Evolutionary conservation across 495 filamentous ascomycete species (phyloP), one percentile per base, ranked within the genome.

Genomic region (Daldinia caldariorum): DNA sequence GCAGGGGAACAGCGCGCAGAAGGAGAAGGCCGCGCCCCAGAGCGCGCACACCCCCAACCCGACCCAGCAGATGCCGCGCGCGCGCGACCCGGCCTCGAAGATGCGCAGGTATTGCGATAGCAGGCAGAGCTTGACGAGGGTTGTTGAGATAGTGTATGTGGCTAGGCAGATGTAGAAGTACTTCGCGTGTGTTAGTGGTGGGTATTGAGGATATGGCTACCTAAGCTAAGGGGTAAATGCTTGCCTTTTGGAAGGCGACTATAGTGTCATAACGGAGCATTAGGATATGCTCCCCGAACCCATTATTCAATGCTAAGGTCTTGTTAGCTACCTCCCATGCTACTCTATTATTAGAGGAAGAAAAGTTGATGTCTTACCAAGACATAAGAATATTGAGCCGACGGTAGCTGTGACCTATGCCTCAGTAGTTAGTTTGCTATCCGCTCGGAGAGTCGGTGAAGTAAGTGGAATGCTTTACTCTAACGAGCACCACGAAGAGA

Each of bases 31-130:
- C 50, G 45, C 0, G 39, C 76, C 76, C 76, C 76, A 78, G 51
- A 69, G 45, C 32, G 61, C 70, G 9, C 62, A 58, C 18, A 78
- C 1, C 35, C 31, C 70, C 6, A 76, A 58, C 22, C 70, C 64
- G 60, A 68, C 45, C 70, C 72, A 73, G 65, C 74, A 74, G 37
- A 75, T 22, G 13, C 51, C 35, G 22, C 74, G 60, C 22, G 61
- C 43, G 1, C 62, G 74, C 0, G 16, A 53, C 1, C 66, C 63
- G 37, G 49, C 34, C 8, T 56, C 34, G 66, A 78, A 75, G 50
- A 78, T 61, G 6, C 76, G 76, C 6, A 78, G 72, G 49, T 74
- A 78, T 22, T 78, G 76, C 14, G 71, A 51, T 5, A 78, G 61
- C 0, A 78, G 67, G 14, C 69, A 73, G 0, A 76, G 65, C 34